Conservation (phyloP, 2,329 filamentous ascomycete genomes). For the Trichophyton verrucosum region DNA sequence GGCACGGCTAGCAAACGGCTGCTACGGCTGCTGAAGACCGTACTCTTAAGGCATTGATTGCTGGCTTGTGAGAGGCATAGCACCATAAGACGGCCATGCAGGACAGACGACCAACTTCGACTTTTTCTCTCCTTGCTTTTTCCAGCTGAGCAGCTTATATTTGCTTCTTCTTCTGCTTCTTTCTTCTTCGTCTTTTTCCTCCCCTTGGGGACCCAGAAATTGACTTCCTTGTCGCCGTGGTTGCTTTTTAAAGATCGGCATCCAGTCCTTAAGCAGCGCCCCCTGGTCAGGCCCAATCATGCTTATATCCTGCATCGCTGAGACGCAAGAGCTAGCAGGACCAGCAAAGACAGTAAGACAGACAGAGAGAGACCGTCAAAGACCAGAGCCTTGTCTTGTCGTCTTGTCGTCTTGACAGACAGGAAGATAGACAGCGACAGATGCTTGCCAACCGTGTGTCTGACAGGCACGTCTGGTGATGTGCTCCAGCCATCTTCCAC, state of each 20-base stretch:
- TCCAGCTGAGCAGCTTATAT: not conserved
- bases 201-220: not conserved
- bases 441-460: too few species aligned
- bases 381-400: not conserved
- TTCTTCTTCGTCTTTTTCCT: not conserved
- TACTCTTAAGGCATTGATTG: not conserved
- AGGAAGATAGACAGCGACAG: too few species aligned
- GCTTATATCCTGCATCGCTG: not conserved
- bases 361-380: too few species aligned
- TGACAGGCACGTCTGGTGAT: too few species aligned
- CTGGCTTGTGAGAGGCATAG: too few species aligned
- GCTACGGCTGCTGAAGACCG: not conserved
- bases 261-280: not conserved
- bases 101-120: not conserved
- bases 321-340: too few species aligned
- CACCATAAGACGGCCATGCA: too few species aligned
- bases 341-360: too few species aligned
- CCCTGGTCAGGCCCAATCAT: not conserved
- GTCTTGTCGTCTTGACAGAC: not conserved
- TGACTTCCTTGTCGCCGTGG: not conserved
- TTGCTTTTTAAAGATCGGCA: constrained; percentile 1
- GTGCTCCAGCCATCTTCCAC: not conserved
- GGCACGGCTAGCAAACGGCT: not conserved
- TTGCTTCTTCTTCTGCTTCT: not conserved
- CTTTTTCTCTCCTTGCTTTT: not conserved